Percentiles rank a stretch among this genome's conserved stretches.
phyloP scores from a whole-genome alignment of 805 yeast genomes.

The Candida dajiaensis region DNA sequence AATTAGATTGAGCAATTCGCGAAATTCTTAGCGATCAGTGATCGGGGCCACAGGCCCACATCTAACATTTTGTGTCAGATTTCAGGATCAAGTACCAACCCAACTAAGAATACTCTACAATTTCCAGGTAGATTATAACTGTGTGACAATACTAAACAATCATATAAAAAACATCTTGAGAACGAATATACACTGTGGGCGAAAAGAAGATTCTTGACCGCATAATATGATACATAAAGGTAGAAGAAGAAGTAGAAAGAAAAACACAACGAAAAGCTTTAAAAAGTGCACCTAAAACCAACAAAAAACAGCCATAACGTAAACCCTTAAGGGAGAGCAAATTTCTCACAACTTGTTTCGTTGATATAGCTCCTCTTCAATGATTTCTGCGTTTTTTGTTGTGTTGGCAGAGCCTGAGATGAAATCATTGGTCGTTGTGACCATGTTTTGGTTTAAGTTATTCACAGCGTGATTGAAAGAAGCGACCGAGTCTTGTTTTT shows the following conservation, averaged over 20 bases:
- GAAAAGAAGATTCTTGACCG: neutral
- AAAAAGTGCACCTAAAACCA: neutral
- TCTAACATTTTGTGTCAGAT: too few relatives aligned
- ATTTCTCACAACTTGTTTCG: neutral
- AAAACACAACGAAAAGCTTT: too few relatives aligned
- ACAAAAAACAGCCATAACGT: neutral
- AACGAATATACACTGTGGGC: neutral
- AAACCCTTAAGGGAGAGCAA: neutral
- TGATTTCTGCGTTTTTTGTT: neutral
- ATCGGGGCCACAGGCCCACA: too few relatives aligned
- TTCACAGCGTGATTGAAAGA: conserved; percentile 15
- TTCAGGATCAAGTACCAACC: too few relatives aligned
- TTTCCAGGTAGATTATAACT: too few relatives aligned
- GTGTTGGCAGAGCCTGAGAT: conserved; percentile 9
- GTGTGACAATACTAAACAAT: too few relatives aligned
- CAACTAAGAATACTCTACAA: too few relatives aligned
- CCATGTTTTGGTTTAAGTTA: conserved; percentile 4
- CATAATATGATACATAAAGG: neutral
- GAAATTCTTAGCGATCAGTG: too few relatives aligned
- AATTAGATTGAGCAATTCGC: too few relatives aligned
- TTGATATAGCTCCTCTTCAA: neutral
- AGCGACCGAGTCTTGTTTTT: conserved; percentile 13
- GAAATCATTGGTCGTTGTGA: conserved; percentile 20
- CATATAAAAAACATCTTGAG: neutral
- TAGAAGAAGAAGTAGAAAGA: neutral